Base-by-base conservation (phyloP, 2,329 filamentous ascomycete genomes). In the Penicillium sp. region DNA sequence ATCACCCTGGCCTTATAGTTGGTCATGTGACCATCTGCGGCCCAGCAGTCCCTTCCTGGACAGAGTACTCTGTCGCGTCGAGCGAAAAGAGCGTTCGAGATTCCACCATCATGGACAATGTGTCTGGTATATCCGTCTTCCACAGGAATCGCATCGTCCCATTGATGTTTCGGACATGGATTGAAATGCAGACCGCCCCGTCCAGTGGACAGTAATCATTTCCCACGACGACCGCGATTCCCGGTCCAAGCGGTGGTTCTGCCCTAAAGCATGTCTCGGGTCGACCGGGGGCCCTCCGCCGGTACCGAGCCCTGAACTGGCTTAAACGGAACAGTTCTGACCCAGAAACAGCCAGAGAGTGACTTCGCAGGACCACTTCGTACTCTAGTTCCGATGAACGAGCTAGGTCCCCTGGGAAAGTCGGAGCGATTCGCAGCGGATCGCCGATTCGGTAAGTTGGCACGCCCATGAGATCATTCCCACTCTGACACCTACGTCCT, bases 221-320 rank as follows among this genome's bases (percentile, higher is more conserved):
- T 48, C 45, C 26, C 45, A 48, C 45, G 26, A 48, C 30, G 45
- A 30, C 45, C 45, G 45, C 45, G 25, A n/a, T 11, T 48, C 30
- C 45, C 45, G 45, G 45, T 30, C n/a, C 30, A n/a, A 48, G 45
- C 25, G 45, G 26, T 30, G 51, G 51, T 53, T 57, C 55, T 51
- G 55, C 49, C 52, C 52, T 55, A 43, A 55, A 26, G 22, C 42
- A 52, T 22, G 51, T 40, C 38, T 57, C 54, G 61, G 55, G 62
- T 54, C 59, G 52, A 45, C 55, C 30, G 37, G 53, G 54, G 54
- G 58, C 57, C 59, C 58, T 51, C 28, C 40, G 30, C 37, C 55
- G 65, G 65, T 68, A 68, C 60, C 65, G 65, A 67, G 64, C 54
- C 28, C 38, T 55, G 49, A 52, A 52, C 52, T 13, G 43, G 19